phyloP scores from a whole-genome alignment of 441 rosid genomes.

The Pelargonium citronellum region DNA sequence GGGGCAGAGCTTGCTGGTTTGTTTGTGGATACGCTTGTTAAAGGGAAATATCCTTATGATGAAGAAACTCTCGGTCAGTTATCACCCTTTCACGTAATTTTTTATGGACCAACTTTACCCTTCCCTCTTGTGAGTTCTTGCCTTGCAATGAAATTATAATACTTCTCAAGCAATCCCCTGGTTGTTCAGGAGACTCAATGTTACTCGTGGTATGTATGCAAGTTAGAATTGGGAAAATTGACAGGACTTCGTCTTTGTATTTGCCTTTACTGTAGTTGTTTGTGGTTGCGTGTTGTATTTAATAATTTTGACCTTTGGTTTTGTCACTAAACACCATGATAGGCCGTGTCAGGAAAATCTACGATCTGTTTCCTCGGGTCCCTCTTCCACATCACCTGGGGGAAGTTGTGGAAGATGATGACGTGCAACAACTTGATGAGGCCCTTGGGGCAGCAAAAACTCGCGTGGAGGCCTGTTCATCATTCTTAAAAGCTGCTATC shows the following conservation, averaged over 20 bases:
- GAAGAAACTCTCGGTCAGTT: slow-evolving; percentile 69
- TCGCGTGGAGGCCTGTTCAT: slow-evolving; percentile 67
- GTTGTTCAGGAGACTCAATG: neutral
- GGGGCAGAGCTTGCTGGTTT: slow-evolving; percentile 79
- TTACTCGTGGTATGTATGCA: neutral
- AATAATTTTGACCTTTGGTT: neutral
- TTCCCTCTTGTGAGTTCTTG: neutral
- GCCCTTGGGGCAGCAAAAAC: slow-evolving; percentile 82
- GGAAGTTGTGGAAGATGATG: slow-evolving; percentile 45
- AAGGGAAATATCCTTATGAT: slow-evolving; percentile 62
- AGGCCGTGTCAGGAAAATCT: slow-evolving; percentile 75
- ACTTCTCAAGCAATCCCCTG: slow-evolving; percentile 1
- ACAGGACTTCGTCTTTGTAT: neutral
- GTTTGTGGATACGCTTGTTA: slow-evolving; percentile 71
- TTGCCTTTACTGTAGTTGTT: neutral
- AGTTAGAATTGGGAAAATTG: neutral
- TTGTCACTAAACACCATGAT: slow-evolving; percentile 31
- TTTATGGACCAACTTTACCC: neutral
- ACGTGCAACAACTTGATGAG: slow-evolving; percentile 63
- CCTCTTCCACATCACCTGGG: slow-evolving; percentile 67
- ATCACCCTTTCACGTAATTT: slow-evolving; percentile 19
- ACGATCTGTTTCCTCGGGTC: slow-evolving; percentile 66
- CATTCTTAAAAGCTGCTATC: slow-evolving; percentile 82
- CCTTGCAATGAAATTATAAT: neutral
- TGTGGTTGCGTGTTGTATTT: neutral